A percentile compares a stretch with the other conserved stretches of the same genome.
Evolutionary conservation across 2,329 filamentous ascomycete genomes (phyloP).

Genomic region (Trichoderma citrinoviride): DNA sequence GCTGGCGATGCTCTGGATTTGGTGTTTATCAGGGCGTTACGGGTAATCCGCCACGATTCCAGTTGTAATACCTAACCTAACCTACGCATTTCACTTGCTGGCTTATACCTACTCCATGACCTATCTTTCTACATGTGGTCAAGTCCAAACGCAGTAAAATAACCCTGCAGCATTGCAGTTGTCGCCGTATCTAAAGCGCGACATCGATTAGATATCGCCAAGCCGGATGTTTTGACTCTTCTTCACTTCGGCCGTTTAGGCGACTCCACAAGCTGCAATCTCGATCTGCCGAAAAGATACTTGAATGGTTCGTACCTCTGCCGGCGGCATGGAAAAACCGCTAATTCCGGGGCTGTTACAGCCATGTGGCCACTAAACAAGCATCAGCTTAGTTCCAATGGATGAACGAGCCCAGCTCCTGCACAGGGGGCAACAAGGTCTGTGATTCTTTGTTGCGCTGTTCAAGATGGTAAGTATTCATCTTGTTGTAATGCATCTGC

Average conservation of each 20-base stretch:
- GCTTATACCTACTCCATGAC: too few relatives aligned
- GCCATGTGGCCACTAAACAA: constrained; percentile 26
- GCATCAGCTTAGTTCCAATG: constrained; percentile 6
- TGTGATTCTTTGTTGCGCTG: not conserved
- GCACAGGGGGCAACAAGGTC: not conserved
- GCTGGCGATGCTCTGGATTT: not conserved
- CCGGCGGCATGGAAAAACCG: constrained; percentile 19
- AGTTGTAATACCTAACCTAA: too few relatives aligned
- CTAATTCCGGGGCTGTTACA: constrained; percentile 7
- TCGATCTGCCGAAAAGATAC: not conserved
- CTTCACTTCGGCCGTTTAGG: not conserved
- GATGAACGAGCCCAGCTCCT: not conserved
- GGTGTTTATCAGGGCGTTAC: not conserved
- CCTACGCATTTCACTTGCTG: too few relatives aligned
- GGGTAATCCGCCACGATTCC: too few relatives aligned
- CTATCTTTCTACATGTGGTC: too few relatives aligned
- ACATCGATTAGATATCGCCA: not conserved
- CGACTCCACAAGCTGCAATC: constrained; percentile 5
- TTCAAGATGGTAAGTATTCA: constrained; percentile 7
- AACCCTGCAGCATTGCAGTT: too few relatives aligned
- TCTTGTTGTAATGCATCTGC: not conserved
- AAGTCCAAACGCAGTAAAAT: too few relatives aligned
- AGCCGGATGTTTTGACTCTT: not conserved
- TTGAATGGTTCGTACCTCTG: not conserved
- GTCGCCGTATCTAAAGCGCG: too few relatives aligned